Evolutionary conservation across 2,329 filamentous ascomycete genomes (phyloP).

Genomic region (Neonectria punicea): DNA sequence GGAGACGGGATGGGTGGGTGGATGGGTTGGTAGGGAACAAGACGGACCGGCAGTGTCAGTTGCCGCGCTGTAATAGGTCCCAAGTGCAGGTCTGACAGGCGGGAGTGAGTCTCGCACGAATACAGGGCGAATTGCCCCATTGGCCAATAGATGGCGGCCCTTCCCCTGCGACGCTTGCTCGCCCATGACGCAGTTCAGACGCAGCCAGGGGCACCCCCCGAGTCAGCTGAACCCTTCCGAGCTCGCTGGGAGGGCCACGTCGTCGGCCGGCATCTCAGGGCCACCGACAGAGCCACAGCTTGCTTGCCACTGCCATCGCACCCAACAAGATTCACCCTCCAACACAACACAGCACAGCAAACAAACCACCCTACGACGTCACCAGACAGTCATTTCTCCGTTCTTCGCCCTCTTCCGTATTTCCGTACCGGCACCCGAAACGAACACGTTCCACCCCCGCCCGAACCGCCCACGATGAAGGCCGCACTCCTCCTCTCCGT

Average conservation of each 20-base stretch:
- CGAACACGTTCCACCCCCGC: slow-evolving; percentile 22
- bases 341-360: slow-evolving; percentile 9
- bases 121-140: not conserved
- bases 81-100: not conserved
- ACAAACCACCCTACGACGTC: slow-evolving; percentile 38
- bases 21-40: not conserved
- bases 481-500: slow-evolving; percentile 59
- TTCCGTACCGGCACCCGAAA: slow-evolving; percentile 12
- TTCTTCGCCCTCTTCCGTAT: slow-evolving; percentile 7
- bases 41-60: not conserved
- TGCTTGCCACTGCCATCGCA: too few relatives aligned
- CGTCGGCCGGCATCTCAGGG: slow-evolving; percentile 34
- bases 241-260: slow-evolving; percentile 39
- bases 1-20: not conserved
- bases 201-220: slow-evolving; percentile 7
- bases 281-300: slow-evolving; percentile 25
- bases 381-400: slow-evolving; percentile 26
- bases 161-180: slow-evolving; percentile 1
- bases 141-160: slow-evolving; percentile 20
- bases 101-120: not conserved
- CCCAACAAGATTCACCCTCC: slow-evolving; percentile 6
- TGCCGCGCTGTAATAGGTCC: not conserved
- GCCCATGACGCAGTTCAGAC: slow-evolving; percentile 13
- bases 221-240: slow-evolving; percentile 13
- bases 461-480: slow-evolving; percentile 57